Conservation (phyloP, 2,329 filamentous ascomycete species). For the Claviceps sorghi region DNA sequence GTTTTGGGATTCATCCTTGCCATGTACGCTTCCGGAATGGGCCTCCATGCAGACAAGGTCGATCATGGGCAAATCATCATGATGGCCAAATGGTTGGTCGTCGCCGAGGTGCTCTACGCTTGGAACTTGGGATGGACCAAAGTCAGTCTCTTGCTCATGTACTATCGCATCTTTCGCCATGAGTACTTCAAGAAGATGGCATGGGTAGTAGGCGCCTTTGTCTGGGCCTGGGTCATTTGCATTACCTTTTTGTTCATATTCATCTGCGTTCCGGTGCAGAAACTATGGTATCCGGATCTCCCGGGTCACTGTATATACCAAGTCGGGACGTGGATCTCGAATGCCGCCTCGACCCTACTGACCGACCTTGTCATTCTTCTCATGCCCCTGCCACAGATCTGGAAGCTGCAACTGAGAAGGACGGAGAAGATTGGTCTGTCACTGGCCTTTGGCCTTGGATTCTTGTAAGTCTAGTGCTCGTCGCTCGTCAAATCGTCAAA, state of each 20-base stretch:
- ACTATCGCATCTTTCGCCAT: slow-evolving; percentile 35
- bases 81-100: slow-evolving; percentile 32
- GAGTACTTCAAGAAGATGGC: slow-evolving; percentile 27
- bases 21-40: slow-evolving; percentile 32
- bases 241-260: slow-evolving; percentile 37
- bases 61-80: slow-evolving; percentile 22
- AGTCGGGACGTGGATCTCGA: slow-evolving; percentile 34
- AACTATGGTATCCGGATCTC: slow-evolving; percentile 30
- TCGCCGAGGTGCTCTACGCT: slow-evolving; percentile 32
- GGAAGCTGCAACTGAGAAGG: slow-evolving; percentile 27
- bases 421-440: slow-evolving; percentile 29
- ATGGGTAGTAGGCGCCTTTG: slow-evolving; percentile 25
- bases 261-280: slow-evolving; percentile 34
- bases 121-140: slow-evolving; percentile 36
- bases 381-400: slow-evolving; percentile 30
- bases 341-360: slow-evolving; percentile 31
- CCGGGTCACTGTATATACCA: slow-evolving; percentile 34
- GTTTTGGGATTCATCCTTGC: slow-evolving; percentile 33
- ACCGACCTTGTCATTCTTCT: slow-evolving; percentile 31
- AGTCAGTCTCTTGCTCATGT: slow-evolving; percentile 35
- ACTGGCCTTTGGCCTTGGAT: slow-evolving; percentile 29
- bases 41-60: slow-evolving; percentile 28
- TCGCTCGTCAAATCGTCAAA: not conserved
- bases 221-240: slow-evolving; percentile 31
- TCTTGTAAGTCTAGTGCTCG: slow-evolving; percentile 23